Evolutionary conservation across 1,139 yeast genomes (phyloP).

Genomic region (Suhomyces yuchorum): DNA sequence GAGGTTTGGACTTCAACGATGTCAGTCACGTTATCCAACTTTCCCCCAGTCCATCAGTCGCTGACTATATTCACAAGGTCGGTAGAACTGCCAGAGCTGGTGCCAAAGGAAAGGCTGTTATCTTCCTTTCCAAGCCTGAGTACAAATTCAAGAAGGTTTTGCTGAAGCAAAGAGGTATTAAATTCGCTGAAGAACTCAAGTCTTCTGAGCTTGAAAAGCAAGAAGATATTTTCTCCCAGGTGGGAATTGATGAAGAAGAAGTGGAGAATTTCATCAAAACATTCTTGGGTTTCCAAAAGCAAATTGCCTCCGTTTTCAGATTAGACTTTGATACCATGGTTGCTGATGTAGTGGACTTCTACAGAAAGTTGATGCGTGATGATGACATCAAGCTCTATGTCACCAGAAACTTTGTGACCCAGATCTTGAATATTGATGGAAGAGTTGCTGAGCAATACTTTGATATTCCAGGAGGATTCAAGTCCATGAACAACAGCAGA

Average conservation of each 20-base stretch:
- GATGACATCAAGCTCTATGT: constrained; percentile 19
- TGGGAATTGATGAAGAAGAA: constrained; percentile 17
- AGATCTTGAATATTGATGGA: constrained; percentile 15
- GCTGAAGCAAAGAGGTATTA: constrained; percentile 48
- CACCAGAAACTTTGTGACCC: constrained; percentile 15
- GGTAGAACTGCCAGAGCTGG: constrained; percentile 99
- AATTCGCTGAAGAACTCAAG: constrained; percentile 43
- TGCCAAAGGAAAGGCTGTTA: constrained; percentile 64
- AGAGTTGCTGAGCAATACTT: constrained; percentile 23
- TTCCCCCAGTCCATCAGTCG: constrained; percentile 75
- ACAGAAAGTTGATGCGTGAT: constrained; percentile 19
- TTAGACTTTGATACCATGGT: constrained; percentile 21
- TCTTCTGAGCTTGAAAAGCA: constrained; percentile 14
- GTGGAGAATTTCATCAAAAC: constrained; percentile 17
- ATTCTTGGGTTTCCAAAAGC: constrained; percentile 21
- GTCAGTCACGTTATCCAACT: constrained; percentile 98
- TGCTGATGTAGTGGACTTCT: constrained; percentile 17
- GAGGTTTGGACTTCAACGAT: constrained; percentile 96
- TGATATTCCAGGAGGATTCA: constrained; percentile 26
- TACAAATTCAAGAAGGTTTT: constrained; percentile 48
- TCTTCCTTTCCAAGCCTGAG: constrained; percentile 54
- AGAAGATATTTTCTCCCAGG: constrained; percentile 14
- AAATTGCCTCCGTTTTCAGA: constrained; percentile 30
- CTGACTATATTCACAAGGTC: constrained; percentile 92
- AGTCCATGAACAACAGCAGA: constrained; percentile 18